Conservation (phyloP, 805 yeast species). For the Hemisphaericaspora nanyangensis region DNA sequence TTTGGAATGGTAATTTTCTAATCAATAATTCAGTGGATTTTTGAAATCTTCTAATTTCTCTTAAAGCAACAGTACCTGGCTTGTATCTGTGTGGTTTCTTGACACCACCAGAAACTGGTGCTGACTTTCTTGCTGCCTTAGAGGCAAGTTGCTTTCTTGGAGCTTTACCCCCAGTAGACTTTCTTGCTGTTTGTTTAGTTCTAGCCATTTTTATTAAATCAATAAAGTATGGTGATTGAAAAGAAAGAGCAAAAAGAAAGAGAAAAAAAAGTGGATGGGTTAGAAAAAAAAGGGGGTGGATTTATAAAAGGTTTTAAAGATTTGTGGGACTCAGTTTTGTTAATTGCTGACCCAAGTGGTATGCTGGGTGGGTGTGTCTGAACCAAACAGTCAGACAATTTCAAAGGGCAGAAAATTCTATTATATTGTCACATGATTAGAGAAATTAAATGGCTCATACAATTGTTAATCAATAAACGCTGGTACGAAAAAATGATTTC, state of each 20-base stretch:
- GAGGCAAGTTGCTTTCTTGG: constrained; percentile 93
- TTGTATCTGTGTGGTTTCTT: constrained; percentile 94
- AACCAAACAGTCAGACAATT: neutral
- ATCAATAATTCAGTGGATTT: constrained; percentile 91
- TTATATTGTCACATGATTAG: neutral
- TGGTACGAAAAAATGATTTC: no score
- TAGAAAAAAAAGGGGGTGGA: neutral
- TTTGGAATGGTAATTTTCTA: constrained; percentile 95
- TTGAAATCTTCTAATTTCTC: constrained; percentile 98
- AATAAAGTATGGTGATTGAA: constrained; percentile 4
- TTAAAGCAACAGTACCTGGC: constrained; percentile 95
- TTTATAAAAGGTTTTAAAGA: constrained; percentile 1
- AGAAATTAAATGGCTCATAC: no score
- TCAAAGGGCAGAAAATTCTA: neutral
- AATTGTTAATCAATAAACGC: no score
- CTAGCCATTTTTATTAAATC: constrained; percentile 73
- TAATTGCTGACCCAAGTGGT: neutral
- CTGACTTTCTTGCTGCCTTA: constrained; percentile 90
- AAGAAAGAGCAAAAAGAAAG: constrained; percentile 1
- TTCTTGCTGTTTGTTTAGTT: constrained; percentile 93
- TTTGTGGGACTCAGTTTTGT: no score
- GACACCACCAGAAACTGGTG: constrained; percentile 90
- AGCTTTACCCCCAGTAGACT: constrained; percentile 93
- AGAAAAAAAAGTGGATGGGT: neutral
- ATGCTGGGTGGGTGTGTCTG: neutral